These are phyloP conservation scores for Bromus sterilis DNA, from an alignment of 176 grass and related monocot genomes.

Conservation along the genomic window DNA sequence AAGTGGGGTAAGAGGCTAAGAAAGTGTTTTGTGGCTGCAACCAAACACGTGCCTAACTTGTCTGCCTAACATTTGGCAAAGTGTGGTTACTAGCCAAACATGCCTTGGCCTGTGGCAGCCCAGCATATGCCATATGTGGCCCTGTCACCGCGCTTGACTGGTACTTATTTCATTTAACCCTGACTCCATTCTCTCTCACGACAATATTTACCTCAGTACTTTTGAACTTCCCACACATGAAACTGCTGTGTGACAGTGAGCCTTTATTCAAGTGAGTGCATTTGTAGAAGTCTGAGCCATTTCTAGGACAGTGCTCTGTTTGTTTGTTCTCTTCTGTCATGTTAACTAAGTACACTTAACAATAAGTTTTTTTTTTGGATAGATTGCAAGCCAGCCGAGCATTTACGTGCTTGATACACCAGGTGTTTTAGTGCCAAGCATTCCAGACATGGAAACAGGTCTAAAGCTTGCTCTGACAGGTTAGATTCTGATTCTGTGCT, in stretches of 20 bases:
- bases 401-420: constrained; percentile 99
- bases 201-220: background rate
- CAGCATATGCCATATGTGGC: background rate
- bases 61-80: background rate
- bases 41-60: background rate
- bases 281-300: constrained; percentile 4
- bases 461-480: constrained; percentile 96
- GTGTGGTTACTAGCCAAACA: background rate
- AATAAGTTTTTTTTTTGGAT: constrained; percentile 14
- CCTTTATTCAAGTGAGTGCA: constrained; percentile 15
- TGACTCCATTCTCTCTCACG: background rate
- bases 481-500: constrained; percentile 15
- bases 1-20: background rate
- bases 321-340: background rate
- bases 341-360: constrained; percentile 15
- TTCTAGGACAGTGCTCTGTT: background rate
- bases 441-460: constrained; percentile 86
- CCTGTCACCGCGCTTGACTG: background rate
- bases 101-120: background rate
- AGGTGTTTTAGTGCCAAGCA: constrained; percentile 89
- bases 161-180: background rate
- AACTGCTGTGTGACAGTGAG: background rate
- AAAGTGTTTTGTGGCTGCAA: background rate
- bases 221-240: background rate
- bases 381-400: constrained; percentile 94